Evolutionary conservation across 257 asterid genomes (phyloP).

Genomic region (Lithospermum erythrorhizon): DNA sequence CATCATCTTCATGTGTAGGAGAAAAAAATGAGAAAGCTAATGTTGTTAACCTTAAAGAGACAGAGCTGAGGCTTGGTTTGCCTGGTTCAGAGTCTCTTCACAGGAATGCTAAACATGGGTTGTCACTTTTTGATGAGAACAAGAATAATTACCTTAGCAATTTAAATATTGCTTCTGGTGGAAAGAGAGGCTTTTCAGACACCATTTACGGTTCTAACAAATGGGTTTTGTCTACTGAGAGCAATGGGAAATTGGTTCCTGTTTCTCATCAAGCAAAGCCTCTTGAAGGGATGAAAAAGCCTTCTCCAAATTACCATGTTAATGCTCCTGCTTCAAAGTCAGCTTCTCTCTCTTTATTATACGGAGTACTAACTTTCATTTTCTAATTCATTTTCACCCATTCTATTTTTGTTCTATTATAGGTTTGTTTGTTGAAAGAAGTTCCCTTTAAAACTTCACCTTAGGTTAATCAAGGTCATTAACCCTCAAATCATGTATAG

Average conservation of each 20-base stretch:
- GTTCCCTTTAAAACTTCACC: no score
- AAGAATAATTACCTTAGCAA: constrained; percentile 8
- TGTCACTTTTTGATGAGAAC: no score
- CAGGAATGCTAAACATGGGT: constrained; percentile 30
- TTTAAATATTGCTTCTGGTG: constrained; percentile 40
- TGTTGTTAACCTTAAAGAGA: constrained; percentile 40
- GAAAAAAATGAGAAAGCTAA: constrained; percentile 7
- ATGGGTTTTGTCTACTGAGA: constrained; percentile 41
- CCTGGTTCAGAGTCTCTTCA: constrained; percentile 63
- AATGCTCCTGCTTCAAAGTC: constrained; percentile 63
- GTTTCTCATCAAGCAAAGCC: constrained; percentile 19
- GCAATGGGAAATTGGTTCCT: constrained; percentile 22
- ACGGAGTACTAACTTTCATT: no score
- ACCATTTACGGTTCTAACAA: constrained; percentile 62
- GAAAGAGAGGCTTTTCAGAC: constrained; percentile 66
- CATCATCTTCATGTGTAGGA: constrained; percentile 13
- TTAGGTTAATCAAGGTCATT: no score
- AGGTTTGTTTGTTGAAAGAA: no score
- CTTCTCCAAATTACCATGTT: constrained; percentile 17
- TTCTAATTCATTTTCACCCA: no score
- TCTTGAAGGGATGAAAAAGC: constrained; percentile 33
- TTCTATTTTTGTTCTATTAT: no score
- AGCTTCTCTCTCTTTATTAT: constrained; percentile 9
- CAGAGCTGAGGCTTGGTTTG: constrained; percentile 78
- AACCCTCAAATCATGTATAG: no score